These are phyloP conservation scores for Tricholoma sp. DNA, from an alignment of 768 basidiomycete species.

Conservation along the genomic window DNA sequence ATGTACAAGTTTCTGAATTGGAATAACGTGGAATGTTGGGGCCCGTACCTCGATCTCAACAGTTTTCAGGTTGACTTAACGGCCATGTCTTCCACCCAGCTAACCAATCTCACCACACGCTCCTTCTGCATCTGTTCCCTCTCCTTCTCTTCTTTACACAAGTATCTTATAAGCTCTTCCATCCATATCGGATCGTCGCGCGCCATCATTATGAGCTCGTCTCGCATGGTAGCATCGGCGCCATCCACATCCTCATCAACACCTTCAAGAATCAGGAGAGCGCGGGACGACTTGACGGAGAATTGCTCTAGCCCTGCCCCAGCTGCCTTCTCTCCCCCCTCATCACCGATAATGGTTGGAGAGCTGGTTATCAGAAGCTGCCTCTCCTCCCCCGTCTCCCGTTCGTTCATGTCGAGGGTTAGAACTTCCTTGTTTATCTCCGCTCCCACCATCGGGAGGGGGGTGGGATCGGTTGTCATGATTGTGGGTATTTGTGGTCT, in stretches of 20 bases:
- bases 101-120: conserved; percentile 1
- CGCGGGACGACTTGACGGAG: background rate
- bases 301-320: conserved; percentile 1
- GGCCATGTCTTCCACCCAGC: conserved; percentile 1
- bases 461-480: background rate
- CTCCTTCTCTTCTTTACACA: conserved; percentile 10
- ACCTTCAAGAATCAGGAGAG: conserved; percentile 8
- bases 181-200: conserved; percentile 9
- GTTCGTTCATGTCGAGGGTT: background rate
- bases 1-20: no score
- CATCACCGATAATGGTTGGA: no score
- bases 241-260: conserved; percentile 14
- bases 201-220: conserved; percentile 12
- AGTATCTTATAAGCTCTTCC: conserved; percentile 9
- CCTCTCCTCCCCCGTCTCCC: background rate
- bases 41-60: no score
- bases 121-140: conserved; percentile 8
- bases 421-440: background rate
- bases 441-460: background rate
- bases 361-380: no score
- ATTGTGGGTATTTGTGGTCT: background rate
- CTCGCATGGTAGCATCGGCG: conserved; percentile 10
- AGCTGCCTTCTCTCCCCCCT: background rate
- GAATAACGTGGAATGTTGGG: no score
- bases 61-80: no score